Evolutionary conservation across 306 rosid genomes (phyloP).

Genomic region (Lithocarpus polystachyus): DNA sequence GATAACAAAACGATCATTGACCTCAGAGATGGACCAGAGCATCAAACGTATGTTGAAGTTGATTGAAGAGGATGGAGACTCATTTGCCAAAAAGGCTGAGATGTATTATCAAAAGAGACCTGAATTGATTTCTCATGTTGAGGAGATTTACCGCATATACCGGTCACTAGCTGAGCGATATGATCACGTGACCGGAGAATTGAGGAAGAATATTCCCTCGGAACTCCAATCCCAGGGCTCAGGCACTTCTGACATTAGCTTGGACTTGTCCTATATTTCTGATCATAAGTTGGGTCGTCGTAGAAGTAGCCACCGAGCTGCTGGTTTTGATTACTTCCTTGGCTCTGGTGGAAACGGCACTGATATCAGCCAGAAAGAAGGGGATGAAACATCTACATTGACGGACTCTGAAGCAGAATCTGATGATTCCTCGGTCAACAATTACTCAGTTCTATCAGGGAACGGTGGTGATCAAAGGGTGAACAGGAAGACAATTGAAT

Average conservation of each 20-base stretch:
- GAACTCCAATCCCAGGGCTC: slow-evolving; percentile 90
- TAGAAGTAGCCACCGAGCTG: slow-evolving; percentile 68
- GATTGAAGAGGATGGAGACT: slow-evolving; percentile 92
- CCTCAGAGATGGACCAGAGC: slow-evolving; percentile 80
- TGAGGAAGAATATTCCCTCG: slow-evolving; percentile 62
- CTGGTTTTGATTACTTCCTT: slow-evolving; percentile 93
- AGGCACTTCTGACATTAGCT: slow-evolving; percentile 59
- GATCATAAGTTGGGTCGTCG: slow-evolving; percentile 42
- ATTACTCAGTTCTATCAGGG: slow-evolving; percentile 49
- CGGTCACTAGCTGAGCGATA: slow-evolving; percentile 92
- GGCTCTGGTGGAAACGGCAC: slow-evolving; percentile 66
- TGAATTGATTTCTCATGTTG: slow-evolving; percentile 79
- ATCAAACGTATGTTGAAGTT: slow-evolving; percentile 90
- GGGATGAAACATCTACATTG: slow-evolving; percentile 70
- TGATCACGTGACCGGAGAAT: slow-evolving; percentile 81
- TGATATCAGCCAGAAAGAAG: slow-evolving; percentile 69
- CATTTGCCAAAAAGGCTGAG: slow-evolving; percentile 91
- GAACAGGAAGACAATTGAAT: slow-evolving; percentile 60
- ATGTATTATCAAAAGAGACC: slow-evolving; percentile 98
- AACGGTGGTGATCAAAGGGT: slow-evolving; percentile 50
- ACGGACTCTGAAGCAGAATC: slow-evolving; percentile 91
- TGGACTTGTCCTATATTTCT: slow-evolving; percentile 59
- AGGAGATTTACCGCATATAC: slow-evolving; percentile 81
- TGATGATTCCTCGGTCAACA: slow-evolving; percentile 87
- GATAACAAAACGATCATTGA: slow-evolving; percentile 42